These are phyloP conservation scores for Tylopilus plumbeoviolaceoides DNA, from an alignment of 768 basidiomycete genomes.

Conservation along the genomic window DNA sequence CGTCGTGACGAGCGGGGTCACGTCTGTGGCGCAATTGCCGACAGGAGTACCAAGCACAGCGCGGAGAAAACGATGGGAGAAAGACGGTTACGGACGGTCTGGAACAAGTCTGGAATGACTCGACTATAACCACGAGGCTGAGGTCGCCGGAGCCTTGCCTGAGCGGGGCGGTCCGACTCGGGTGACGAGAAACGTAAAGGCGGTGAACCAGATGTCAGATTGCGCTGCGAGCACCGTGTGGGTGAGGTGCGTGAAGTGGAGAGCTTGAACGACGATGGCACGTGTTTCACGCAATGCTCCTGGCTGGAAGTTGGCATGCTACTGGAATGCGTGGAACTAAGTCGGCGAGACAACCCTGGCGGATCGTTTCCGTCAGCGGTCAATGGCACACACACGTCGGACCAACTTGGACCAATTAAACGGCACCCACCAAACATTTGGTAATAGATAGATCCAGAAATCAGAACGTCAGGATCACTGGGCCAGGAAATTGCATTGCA, in stretches of 20 bases:
- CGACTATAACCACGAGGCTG: conserved; percentile 13
- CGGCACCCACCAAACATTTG: neutral
- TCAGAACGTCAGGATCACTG: neutral
- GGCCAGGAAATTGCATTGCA: neutral
- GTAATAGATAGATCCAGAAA: neutral
- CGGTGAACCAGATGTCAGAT: neutral
- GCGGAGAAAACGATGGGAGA: conserved; percentile 5
- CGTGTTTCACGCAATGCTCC: conserved; percentile 1
- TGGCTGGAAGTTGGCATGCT: conserved; percentile 6
- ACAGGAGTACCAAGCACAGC: conserved; percentile 7
- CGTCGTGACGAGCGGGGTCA: neutral
- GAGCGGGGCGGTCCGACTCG: neutral
- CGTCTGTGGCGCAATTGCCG: conserved; percentile 6
- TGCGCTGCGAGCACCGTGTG: neutral
- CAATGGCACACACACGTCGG: neutral
- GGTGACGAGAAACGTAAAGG: conserved; percentile 10
- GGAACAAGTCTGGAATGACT: neutral
- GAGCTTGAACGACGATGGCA: neutral
- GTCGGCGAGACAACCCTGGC: conserved; percentile 11
- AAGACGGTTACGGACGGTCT: neutral
- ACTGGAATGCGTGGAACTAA: conserved; percentile 5
- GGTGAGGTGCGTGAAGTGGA: neutral
- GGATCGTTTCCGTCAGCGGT: conserved; percentile 2
- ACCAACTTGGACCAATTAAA: neutral
- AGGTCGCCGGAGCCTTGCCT: conserved; percentile 1